These are phyloP conservation scores for Agrocybe chaxingu DNA, from an alignment of 768 basidiomycete species.

Conservation along the genomic window DNA sequence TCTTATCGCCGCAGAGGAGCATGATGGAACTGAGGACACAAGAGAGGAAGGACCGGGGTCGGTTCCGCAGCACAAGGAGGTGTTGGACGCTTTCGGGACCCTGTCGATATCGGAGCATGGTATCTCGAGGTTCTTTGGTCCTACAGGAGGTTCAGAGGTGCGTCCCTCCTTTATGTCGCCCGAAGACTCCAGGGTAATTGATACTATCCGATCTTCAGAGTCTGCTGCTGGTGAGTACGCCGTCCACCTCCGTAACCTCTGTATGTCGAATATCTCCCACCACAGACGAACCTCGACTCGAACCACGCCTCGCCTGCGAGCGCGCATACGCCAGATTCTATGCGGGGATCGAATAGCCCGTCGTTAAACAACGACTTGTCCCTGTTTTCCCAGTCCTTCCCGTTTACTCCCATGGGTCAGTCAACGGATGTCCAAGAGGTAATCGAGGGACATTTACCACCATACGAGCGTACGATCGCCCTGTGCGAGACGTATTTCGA, in stretches of 20 bases:
- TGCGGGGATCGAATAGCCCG: slow-evolving; percentile 17
- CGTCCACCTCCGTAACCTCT: neutral
- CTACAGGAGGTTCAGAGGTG: slow-evolving; percentile 68
- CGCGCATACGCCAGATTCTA: slow-evolving; percentile 21
- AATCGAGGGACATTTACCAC: slow-evolving; percentile 51
- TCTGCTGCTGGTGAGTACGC: slow-evolving; percentile 21
- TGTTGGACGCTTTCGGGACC: slow-evolving; percentile 58
- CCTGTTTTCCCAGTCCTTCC: slow-evolving; percentile 60
- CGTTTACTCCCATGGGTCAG: slow-evolving; percentile 58
- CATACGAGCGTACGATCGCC: slow-evolving; percentile 46
- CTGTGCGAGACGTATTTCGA: slow-evolving; percentile 65
- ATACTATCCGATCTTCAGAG: slow-evolving; percentile 14
- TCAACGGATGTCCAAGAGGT: slow-evolving; percentile 43
- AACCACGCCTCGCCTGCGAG: slow-evolving; percentile 18
- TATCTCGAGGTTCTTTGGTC: slow-evolving; percentile 62
- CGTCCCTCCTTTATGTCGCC: slow-evolving; percentile 19
- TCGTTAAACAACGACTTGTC: slow-evolving; percentile 25
- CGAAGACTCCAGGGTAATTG: slow-evolving; percentile 1
- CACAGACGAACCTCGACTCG: slow-evolving; percentile 22
- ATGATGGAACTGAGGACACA: slow-evolving; percentile 25
- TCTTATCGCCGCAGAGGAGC: slow-evolving; percentile 32
- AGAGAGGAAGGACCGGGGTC: slow-evolving; percentile 11
- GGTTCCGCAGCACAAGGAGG: slow-evolving; percentile 26
- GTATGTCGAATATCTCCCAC: slow-evolving; percentile 21
- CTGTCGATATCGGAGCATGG: slow-evolving; percentile 59